Evolutionary conservation across 305 asterid genomes (phyloP).

Genomic region (Rubia occidens): DNA sequence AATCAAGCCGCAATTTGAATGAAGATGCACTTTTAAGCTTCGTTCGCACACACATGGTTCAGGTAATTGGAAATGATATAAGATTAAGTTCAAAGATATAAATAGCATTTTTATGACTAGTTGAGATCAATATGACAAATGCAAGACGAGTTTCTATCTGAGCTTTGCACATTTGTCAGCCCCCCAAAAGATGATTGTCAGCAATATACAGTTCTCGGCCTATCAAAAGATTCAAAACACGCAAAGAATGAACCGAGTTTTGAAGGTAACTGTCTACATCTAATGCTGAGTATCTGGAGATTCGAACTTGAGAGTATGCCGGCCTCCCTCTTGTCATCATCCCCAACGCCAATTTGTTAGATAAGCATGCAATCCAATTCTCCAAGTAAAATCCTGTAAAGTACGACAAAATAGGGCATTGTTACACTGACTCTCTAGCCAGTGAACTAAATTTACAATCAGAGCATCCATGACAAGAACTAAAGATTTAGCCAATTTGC

Average conservation of each 20-base stretch:
- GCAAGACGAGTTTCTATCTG: constrained; percentile 10
- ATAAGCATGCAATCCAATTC: constrained; percentile 10
- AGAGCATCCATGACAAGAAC: neutral
- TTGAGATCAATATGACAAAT: neutral
- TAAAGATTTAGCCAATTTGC: neutral
- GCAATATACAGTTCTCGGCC: constrained; percentile 16
- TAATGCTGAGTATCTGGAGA: constrained; percentile 18
- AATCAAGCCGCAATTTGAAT: too few relatives aligned
- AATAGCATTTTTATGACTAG: neutral
- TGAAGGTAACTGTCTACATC: constrained; percentile 12
- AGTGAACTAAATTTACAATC: neutral
- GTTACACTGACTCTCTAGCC: neutral
- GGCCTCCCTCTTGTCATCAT: constrained; percentile 25
- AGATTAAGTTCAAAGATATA: neutral
- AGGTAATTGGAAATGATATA: neutral
- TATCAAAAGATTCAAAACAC: constrained; percentile 10
- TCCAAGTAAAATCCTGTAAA: constrained; percentile 22
- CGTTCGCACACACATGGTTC: too few relatives aligned
- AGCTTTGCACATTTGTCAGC: constrained; percentile 15
- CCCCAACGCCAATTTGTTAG: constrained; percentile 15
- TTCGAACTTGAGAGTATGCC: constrained; percentile 16
- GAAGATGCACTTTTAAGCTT: too few relatives aligned
- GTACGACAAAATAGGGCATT: neutral
- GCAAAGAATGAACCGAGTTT: constrained; percentile 10
- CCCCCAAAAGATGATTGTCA: constrained; percentile 10